Percentiles rank a stretch among this genome's conserved stretches.
These are phyloP conservation scores for Nepenthes mirabilis DNA, from an alignment of 148 eudicot genomes.

Conservation along the genomic window DNA sequence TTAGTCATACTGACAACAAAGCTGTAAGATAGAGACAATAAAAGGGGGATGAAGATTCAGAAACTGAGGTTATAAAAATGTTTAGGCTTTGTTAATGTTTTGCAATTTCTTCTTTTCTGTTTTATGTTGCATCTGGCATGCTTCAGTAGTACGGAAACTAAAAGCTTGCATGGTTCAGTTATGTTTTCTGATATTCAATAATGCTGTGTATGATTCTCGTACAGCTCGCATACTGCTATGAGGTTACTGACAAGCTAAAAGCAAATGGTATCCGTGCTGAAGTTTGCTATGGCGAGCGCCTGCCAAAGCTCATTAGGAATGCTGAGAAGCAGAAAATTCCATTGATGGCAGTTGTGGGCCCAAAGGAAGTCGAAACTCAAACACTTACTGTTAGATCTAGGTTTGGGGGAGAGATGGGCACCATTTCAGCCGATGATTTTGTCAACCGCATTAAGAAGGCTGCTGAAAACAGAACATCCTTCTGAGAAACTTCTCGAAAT, in stretches of 20 bases:
- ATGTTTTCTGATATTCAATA: no score
- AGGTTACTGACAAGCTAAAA: conserved; percentile 46
- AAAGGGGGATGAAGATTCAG: no score
- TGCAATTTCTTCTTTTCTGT: not conserved
- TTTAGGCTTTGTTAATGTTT: not conserved
- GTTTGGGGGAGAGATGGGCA: conserved; percentile 75
- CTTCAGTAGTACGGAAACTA: no score
- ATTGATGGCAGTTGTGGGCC: conserved; percentile 85
- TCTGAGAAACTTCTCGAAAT: conserved; percentile 15
- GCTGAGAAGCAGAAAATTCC: conserved; percentile 91
- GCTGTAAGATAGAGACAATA: no score
- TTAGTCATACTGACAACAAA: no score
- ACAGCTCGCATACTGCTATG: conserved; percentile 65
- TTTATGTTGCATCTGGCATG: no score
- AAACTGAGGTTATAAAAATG: no score
- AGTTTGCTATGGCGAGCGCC: conserved; percentile 81
- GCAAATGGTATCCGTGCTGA: conserved; percentile 66
- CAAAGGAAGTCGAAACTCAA: conserved; percentile 67
- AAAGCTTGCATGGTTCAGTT: no score
- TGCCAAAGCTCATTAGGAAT: conserved; percentile 78
- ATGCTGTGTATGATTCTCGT: not conserved
- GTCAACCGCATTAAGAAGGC: conserved; percentile 39
- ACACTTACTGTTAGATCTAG: conserved; percentile 85
- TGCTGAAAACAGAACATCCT: conserved; percentile 36
- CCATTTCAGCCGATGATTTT: conserved; percentile 55